Conservation (phyloP, 1,139 yeast species). For the Candida freyschussii region DNA sequence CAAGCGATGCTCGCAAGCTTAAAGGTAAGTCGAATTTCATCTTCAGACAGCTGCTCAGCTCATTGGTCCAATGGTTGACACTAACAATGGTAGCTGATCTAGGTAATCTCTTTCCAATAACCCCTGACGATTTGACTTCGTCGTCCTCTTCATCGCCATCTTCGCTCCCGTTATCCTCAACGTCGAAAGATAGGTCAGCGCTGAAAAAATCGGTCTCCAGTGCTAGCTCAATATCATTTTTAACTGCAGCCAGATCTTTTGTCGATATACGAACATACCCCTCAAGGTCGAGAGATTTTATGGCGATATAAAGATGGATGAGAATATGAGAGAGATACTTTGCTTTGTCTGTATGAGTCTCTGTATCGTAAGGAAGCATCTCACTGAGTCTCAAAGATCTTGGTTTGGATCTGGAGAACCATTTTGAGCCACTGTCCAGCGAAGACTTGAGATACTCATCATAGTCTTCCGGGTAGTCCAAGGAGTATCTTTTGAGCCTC, state of each 20-base stretch:
- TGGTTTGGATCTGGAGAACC: conserved; percentile 47
- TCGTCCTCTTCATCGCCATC: conserved; percentile 43
- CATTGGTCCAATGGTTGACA: conserved; percentile 86
- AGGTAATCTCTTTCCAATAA: conserved; percentile 55
- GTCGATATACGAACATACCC: conserved; percentile 69
- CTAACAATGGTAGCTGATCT: conserved; percentile 70
- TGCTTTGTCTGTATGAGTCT: conserved; percentile 64
- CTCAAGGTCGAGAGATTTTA: conserved; percentile 69
- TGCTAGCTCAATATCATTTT: conserved; percentile 44
- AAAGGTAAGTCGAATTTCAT: conserved; percentile 84
- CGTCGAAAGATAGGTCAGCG: conserved; percentile 35
- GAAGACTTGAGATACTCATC: conserved; percentile 37
- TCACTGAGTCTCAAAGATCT: conserved; percentile 56
- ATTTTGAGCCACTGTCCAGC: conserved; percentile 48
- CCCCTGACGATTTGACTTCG: conserved; percentile 32
- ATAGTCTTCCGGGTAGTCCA: conserved; percentile 55
- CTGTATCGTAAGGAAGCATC: conserved; percentile 75
- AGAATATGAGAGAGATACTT: conserved; percentile 75
- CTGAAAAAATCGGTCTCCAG: conserved; percentile 47
- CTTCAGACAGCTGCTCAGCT: conserved; percentile 70
- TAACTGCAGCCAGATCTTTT: conserved; percentile 44
- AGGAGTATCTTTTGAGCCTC: conserved; percentile 45
- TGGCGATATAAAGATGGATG: conserved; percentile 73
- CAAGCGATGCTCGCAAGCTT: conserved; percentile 52
- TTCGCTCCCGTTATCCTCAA: conserved; percentile 38